Evolutionary conservation across 495 filamentous ascomycete species (phyloP).

Genomic region (Xylaria palmicola): DNA sequence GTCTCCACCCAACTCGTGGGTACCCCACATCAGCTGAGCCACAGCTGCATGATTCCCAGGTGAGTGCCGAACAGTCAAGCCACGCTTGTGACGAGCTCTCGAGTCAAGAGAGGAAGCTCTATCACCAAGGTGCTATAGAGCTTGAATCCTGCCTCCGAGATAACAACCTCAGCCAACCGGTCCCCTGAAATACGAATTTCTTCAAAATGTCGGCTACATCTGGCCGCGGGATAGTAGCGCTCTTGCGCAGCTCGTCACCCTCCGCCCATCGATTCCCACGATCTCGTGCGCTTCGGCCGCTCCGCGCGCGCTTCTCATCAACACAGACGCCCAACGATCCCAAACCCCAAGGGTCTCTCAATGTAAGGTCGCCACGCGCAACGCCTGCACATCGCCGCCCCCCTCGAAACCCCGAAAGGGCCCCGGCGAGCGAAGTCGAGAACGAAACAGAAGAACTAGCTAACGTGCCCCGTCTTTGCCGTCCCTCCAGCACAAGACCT

Average conservation of each 20-base stretch:
- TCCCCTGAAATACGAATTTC: not conserved
- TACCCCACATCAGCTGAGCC: not conserved
- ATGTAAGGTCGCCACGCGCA: conserved; percentile 19
- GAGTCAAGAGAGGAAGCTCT: too few species aligned
- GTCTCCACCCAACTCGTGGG: not conserved
- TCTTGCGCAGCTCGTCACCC: not conserved
- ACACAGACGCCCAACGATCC: conserved; percentile 7
- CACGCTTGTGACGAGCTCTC: too few species aligned
- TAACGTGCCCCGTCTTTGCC: not conserved
- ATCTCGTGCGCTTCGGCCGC: conserved; percentile 15
- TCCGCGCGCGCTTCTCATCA: conserved; percentile 21
- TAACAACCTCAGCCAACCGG: not conserved
- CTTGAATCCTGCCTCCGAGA: not conserved
- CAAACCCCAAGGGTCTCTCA: conserved; percentile 18
- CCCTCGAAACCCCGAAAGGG: too few species aligned
- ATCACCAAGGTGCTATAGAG: not conserved
- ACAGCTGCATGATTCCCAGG: not conserved
- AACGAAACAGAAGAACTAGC: not conserved
- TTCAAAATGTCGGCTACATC: not conserved
- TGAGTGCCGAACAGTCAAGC: too few species aligned
- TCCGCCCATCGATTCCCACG: conserved; percentile 1
- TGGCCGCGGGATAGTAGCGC: not conserved
- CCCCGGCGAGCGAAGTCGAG: not conserved
- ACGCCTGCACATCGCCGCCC: too few species aligned
- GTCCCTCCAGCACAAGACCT: conserved; percentile 53